Evolutionary conservation across 352 stramenopile genomes (phyloP).

Genomic region (Lagenidium sp.): DNA sequence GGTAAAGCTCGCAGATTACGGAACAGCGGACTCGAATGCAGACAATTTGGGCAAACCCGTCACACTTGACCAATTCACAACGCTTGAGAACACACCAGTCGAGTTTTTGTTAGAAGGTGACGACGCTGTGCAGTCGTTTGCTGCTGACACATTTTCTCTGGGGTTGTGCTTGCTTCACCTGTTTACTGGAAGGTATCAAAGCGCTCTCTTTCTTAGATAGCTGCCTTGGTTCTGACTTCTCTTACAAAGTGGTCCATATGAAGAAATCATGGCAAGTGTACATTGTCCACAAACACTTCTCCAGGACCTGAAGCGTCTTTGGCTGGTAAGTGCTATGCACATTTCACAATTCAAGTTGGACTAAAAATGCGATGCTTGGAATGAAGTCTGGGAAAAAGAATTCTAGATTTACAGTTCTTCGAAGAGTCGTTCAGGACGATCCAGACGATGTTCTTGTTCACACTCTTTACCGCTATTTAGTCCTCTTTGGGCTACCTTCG

Average conservation of each 20-base stretch:
- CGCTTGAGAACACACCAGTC: constrained; percentile 96
- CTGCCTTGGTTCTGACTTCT: neutral
- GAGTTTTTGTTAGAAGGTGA: constrained; percentile 95
- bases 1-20: constrained; percentile 98
- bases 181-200: constrained; percentile 88
- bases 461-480: constrained; percentile 94
- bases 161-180: constrained; percentile 95
- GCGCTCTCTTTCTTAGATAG: too few relatives aligned
- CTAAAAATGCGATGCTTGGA: neutral
- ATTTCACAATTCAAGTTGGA: neutral
- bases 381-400: constrained; percentile 34
- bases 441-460: constrained; percentile 88
- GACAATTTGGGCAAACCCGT: constrained; percentile 88
- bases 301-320: constrained; percentile 81
- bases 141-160: constrained; percentile 93
- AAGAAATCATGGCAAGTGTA: constrained; percentile 95
- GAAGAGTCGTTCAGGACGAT: constrained; percentile 40
- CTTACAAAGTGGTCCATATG: constrained; percentile 88
- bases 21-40: constrained; percentile 88
- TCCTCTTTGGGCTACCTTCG: constrained; percentile 91
- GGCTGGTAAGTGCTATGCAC: constrained; percentile 46
- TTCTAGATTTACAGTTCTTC: constrained; percentile 61
- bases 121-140: constrained; percentile 83
- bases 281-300: constrained; percentile 83
- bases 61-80: constrained; percentile 94